These are phyloP conservation scores for Glaciozyma martinii DNA, from an alignment of 768 basidiomycete species.

Conservation along the genomic window DNA sequence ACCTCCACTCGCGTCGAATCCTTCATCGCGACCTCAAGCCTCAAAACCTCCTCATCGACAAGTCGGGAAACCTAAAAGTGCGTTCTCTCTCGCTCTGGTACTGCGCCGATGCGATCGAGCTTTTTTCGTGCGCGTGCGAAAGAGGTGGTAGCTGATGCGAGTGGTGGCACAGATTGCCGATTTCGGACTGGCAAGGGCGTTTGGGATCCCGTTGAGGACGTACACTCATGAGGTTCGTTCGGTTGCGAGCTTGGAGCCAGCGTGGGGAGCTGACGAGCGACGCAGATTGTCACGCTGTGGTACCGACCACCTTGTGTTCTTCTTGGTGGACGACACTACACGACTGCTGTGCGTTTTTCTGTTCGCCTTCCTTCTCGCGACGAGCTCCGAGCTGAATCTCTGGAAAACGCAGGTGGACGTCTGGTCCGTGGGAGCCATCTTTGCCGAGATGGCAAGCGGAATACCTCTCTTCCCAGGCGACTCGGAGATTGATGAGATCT, in stretches of 20 bases:
- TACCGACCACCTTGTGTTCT: conserved; percentile 97
- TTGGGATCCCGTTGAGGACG: conserved; percentile 94
- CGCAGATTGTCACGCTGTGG: conserved; percentile 97
- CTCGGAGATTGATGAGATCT: conserved; percentile 99
- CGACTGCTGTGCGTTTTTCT: conserved; percentile 16
- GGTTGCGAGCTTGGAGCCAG: not conserved
- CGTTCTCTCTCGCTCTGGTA: not conserved
- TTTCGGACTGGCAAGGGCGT: conserved; percentile 90
- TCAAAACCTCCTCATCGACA: conserved; percentile 89
- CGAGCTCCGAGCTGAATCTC: not conserved
- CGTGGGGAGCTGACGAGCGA: not conserved
- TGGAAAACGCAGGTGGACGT: conserved; percentile 85
- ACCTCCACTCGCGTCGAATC: conserved; percentile 90
- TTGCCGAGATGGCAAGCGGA: conserved; percentile 78
- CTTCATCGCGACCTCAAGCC: conserved; percentile 80
- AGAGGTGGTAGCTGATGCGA: too few relatives aligned
- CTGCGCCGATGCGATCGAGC: not conserved
- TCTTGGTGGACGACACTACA: conserved; percentile 86
- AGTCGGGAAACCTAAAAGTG: conserved; percentile 79
- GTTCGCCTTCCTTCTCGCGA: not conserved
- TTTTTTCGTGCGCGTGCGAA: too few relatives aligned
- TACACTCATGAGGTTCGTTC: conserved; percentile 86
- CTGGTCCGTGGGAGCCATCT: conserved; percentile 97
- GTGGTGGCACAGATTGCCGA: conserved; percentile 49
- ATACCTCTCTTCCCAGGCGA: conserved; percentile 71